Conservation (phyloP, 495 filamentous ascomycete genomes). For the Talaromyces nanjingensis region DNA sequence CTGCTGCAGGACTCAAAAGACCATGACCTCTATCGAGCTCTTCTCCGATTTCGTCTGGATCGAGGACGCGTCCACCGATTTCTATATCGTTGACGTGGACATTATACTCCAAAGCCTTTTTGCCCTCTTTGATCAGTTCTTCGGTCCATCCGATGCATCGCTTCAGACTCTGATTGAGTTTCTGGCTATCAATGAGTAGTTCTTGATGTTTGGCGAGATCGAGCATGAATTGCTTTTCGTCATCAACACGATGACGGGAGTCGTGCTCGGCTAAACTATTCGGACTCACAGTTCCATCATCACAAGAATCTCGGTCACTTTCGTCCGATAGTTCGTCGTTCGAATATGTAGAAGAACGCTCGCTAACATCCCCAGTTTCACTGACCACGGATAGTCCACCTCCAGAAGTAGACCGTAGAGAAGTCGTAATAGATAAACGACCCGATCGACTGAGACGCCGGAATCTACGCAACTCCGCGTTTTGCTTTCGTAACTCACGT, state of each 20-base stretch:
- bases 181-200: constrained; percentile 79
- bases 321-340: constrained; percentile 37
- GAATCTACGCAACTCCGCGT: constrained; percentile 76
- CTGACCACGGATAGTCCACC: constrained; percentile 27
- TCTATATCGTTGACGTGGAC: constrained; percentile 72
- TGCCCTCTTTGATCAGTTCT: constrained; percentile 78
- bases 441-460: constrained; percentile 74
- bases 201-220: constrained; percentile 87
- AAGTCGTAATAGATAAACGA: constrained; percentile 50
- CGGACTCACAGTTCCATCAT: constrained; percentile 27
- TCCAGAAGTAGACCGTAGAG: constrained; percentile 37
- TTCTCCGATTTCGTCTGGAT: constrained; percentile 55
- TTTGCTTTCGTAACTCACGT: constrained; percentile 84
- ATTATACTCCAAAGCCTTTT: constrained; percentile 75
- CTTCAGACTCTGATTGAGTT: constrained; percentile 88
- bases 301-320: constrained; percentile 41
- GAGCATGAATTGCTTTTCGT: constrained; percentile 70
- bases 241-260: constrained; percentile 37
- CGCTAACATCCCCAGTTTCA: constrained; percentile 29
- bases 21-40: constrained; percentile 33
- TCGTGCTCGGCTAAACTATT: constrained; percentile 35
- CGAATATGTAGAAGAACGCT: constrained; percentile 27
- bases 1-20: constrained; percentile 26
- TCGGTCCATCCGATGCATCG: constrained; percentile 83
- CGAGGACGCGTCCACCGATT: constrained; percentile 73